These are phyloP conservation scores for Parastagonospora nodorum DNA, from an alignment of 2,329 filamentous ascomycete species.

Conservation along the genomic window DNA sequence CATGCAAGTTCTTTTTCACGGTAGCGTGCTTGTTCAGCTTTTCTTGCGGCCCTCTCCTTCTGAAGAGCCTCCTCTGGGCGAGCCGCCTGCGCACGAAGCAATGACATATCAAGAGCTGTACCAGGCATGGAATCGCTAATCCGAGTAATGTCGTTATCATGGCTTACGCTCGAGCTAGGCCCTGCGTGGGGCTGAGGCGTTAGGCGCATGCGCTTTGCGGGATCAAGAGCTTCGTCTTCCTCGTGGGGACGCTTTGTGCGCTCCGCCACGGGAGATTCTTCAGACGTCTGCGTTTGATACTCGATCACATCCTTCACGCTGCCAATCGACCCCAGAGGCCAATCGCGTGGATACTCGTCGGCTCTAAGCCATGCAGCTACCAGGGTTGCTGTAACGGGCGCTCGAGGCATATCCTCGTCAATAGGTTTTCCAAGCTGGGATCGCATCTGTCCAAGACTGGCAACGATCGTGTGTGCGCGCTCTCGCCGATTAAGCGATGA, in stretches of 20 bases:
- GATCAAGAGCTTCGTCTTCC: conserved; percentile 27
- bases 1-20: conserved; percentile 22
- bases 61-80: conserved; percentile 6
- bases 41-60: conserved; percentile 12
- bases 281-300: conserved; percentile 33
- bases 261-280: conserved; percentile 16
- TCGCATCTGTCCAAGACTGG: conserved; percentile 41
- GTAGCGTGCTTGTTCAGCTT: conserved; percentile 15
- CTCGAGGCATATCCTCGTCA: conserved; percentile 30
- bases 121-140: conserved; percentile 50
- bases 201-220: conserved; percentile 42
- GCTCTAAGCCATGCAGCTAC: conserved; percentile 32
- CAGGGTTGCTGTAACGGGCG: conserved; percentile 27
- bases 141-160: conserved; percentile 41
- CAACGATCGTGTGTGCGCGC: conserved; percentile 44
- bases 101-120: conserved; percentile 18
- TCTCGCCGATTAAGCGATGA: conserved; percentile 18
- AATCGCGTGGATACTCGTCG: conserved; percentile 14
- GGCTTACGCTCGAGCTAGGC: conserved; percentile 2
- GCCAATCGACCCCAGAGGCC: conserved; percentile 40
- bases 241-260: conserved; percentile 36
- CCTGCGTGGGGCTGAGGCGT: conserved; percentile 32
- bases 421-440: conserved; percentile 40
- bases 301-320: conserved; percentile 37
- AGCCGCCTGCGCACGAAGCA: conserved; percentile 13